phyloP scores from a whole-genome alignment of 192 early-diverging fungal species.

The Coemansia sp. region DNA sequence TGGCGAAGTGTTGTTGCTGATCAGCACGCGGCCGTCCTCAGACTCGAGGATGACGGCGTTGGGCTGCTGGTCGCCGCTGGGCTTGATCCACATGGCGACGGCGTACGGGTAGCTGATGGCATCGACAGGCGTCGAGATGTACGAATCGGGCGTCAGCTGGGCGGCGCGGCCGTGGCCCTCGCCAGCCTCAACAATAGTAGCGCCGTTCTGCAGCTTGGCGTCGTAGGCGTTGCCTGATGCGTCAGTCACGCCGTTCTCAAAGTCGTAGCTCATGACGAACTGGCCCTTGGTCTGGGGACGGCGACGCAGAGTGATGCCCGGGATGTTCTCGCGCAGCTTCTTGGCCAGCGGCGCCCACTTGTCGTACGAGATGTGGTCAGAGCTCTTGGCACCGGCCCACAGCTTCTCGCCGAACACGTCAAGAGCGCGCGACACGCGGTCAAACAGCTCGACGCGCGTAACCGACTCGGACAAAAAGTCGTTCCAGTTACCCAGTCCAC shows the following conservation, averaged over 20 bases:
- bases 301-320: constrained; percentile 36
- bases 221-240: constrained; percentile 40
- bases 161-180: constrained; percentile 42
- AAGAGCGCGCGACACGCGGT: constrained; percentile 38
- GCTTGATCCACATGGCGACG: constrained; percentile 48
- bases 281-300: constrained; percentile 36
- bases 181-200: constrained; percentile 32
- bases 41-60: constrained; percentile 41
- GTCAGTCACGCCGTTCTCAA: constrained; percentile 42
- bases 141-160: constrained; percentile 30
- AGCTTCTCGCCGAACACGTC: constrained; percentile 48
- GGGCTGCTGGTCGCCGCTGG: constrained; percentile 28
- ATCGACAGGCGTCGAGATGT: constrained; percentile 38
- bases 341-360: constrained; percentile 43
- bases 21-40: constrained; percentile 33
- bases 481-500: constrained; percentile 49
- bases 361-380: constrained; percentile 31
- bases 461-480: constrained; percentile 48
- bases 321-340: constrained; percentile 53
- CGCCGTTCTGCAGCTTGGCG: constrained; percentile 47
- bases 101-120: constrained; percentile 41
- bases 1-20: constrained; percentile 35
- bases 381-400: constrained; percentile 46
- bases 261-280: constrained; percentile 41
- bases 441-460: constrained; percentile 48